Conservation (phyloP, 371 early-diverging fungal species). For the Mortierella sp. region DNA sequence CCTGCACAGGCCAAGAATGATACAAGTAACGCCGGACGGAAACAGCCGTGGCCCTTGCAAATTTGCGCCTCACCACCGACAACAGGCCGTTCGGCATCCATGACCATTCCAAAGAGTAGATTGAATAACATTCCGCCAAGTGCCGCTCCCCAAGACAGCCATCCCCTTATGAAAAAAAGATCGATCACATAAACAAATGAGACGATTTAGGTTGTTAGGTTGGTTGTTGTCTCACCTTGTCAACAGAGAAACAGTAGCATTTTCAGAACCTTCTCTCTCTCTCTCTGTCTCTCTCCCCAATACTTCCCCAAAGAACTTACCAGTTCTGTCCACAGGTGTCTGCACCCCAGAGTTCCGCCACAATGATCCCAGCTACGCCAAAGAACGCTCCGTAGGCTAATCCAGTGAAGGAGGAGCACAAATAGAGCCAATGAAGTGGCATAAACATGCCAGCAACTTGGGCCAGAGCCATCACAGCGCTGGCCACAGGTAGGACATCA, state of each 20-base stretch:
- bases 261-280: neutral
- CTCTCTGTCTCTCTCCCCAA: no score
- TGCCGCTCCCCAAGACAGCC: conserved; percentile 45
- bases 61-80: conserved; percentile 14
- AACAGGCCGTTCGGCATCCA: conserved; percentile 25
- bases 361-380: conserved; percentile 48
- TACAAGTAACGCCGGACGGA: conserved; percentile 27
- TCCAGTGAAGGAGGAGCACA: conserved; percentile 38
- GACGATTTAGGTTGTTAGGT: neutral
- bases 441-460: conserved; percentile 41
- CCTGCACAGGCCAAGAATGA: conserved; percentile 29
- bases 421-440: conserved; percentile 23
- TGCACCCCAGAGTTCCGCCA: conserved; percentile 48
- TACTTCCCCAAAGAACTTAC: conserved; percentile 9
- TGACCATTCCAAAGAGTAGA: conserved; percentile 37
- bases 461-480: conserved; percentile 29
- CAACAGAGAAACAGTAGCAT: neutral
- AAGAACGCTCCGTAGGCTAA: conserved; percentile 49
- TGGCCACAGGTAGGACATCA: conserved; percentile 25
- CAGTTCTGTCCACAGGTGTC: conserved; percentile 52
- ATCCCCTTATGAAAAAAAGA: conserved; percentile 26
- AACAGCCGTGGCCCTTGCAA: conserved; percentile 39
- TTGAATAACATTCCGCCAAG: conserved; percentile 49
- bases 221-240: neutral
- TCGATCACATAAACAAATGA: neutral